Conservation (phyloP, 164 flowering plant genomes). For the Stephania yunnanensis region DNA sequence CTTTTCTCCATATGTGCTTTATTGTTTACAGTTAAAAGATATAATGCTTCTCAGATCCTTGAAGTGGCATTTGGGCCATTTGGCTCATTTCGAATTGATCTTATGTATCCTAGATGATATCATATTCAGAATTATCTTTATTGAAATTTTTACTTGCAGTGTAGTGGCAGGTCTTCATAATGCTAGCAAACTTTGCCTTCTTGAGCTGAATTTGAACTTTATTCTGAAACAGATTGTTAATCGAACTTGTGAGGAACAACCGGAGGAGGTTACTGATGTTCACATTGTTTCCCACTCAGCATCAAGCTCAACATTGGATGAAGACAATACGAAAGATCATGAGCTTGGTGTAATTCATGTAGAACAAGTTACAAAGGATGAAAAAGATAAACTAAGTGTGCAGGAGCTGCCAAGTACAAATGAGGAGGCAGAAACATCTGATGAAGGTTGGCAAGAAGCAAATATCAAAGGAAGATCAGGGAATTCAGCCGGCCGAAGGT, state of each 20-base stretch:
- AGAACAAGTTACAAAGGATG: conserved; percentile 18
- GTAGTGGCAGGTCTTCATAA: background rate
- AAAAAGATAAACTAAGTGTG: conserved; percentile 20
- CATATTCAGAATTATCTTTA: background rate
- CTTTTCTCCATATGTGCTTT: too few relatives aligned
- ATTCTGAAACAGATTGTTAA: conserved; percentile 31
- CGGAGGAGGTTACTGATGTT: conserved; percentile 18
- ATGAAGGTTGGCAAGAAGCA: conserved; percentile 97
- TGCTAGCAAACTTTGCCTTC: background rate
- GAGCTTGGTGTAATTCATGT: conserved; percentile 6
- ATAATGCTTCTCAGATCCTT: background rate
- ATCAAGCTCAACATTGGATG: conserved; percentile 11
- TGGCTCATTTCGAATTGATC: background rate
- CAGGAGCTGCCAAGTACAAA: conserved; percentile 13
- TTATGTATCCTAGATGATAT: background rate
- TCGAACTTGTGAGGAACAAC: conserved; percentile 24
- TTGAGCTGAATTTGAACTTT: conserved; percentile 5
- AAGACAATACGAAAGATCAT: conserved; percentile 17
- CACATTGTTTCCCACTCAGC: conserved; percentile 13
- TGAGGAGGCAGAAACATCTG: conserved; percentile 39
- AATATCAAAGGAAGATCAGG: conserved; percentile 49
- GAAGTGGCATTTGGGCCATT: background rate
- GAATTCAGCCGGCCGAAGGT: conserved; percentile 34
- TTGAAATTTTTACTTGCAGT: background rate
- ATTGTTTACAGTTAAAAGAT: background rate